A percentile compares a stretch with the other conserved stretches of the same genome.
Evolutionary conservation across 1,284 basidiomycete species (phyloP).

Genomic region (Trichosporon sp.): DNA sequence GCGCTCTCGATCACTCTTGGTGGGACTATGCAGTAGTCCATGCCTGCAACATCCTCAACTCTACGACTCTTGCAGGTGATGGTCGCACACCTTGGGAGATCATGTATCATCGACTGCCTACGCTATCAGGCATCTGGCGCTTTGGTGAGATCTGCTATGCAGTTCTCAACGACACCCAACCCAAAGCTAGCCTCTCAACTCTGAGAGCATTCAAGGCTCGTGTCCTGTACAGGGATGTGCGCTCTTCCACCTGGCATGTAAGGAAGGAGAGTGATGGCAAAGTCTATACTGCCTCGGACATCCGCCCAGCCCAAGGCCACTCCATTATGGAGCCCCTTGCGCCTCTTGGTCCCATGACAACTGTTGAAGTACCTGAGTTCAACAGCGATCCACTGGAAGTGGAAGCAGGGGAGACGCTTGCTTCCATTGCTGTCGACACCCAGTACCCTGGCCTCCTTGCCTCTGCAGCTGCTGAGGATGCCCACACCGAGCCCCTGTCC

Average conservation of each 20-base stretch:
- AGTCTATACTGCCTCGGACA: not conserved
- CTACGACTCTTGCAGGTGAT: not conserved
- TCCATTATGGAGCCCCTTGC: not conserved
- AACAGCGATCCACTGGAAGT: no score
- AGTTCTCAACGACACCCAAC: not conserved
- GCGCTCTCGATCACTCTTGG: not conserved
- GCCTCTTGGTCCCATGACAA: not conserved
- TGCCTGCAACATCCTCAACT: conserved; percentile 12
- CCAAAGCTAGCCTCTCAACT: not conserved
- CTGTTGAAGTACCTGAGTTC: not conserved
- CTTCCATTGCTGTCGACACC: no score
- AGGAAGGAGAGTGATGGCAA: not conserved
- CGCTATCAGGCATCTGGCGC: not conserved
- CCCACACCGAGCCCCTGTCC: not conserved
- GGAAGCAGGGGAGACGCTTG: no score
- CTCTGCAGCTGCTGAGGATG: no score
- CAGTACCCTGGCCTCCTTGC: no score
- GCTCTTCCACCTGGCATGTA: not conserved
- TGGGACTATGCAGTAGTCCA: conserved; percentile 15
- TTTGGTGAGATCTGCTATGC: conserved; percentile 1
- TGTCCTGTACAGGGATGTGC: not conserved
- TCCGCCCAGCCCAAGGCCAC: not conserved
- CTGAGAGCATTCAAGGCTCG: not conserved
- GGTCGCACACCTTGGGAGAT: conserved; percentile 7
- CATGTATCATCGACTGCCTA: not conserved